A percentile compares a stretch with the other conserved stretches of the same genome.
Evolutionary conservation across 345 rosid genomes (phyloP).

Genomic region (Populus pruinosa): DNA sequence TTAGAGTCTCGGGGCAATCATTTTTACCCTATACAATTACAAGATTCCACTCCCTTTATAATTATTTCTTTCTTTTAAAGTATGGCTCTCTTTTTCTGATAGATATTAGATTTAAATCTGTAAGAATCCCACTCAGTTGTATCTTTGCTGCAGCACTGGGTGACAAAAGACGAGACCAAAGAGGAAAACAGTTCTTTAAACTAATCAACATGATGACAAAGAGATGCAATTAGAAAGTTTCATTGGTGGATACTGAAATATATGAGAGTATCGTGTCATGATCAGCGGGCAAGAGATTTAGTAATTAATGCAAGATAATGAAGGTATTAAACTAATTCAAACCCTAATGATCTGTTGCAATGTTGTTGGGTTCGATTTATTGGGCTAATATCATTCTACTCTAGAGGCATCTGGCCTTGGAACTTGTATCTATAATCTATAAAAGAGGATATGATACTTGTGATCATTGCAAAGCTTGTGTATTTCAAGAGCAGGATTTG

Average conservation of each 20-base stretch:
- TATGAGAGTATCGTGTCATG: not conserved
- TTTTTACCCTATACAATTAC: not conserved
- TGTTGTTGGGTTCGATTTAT: not conserved
- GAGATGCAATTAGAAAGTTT: not conserved
- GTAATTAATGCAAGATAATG: not conserved
- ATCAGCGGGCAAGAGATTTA: not conserved
- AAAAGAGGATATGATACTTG: not conserved
- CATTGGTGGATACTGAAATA: not conserved
- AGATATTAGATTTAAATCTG: not conserved
- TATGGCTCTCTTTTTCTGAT: not conserved
- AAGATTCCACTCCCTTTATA: not conserved
- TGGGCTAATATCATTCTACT: not conserved
- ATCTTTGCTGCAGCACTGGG: not conserved
- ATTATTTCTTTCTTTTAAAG: not conserved
- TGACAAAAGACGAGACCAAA: not conserved
- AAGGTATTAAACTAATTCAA: not conserved
- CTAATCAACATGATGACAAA: not conserved
- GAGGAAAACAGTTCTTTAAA: not conserved
- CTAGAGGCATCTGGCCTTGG: not conserved
- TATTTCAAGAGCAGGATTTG: not conserved
- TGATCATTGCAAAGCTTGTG: not conserved
- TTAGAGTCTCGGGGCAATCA: not conserved
- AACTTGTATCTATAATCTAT: not conserved
- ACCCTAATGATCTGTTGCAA: not conserved
- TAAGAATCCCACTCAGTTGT: not conserved